phyloP scores from a whole-genome alignment of 768 basidiomycete species.

The Leccinum olivaceopallidum region DNA sequence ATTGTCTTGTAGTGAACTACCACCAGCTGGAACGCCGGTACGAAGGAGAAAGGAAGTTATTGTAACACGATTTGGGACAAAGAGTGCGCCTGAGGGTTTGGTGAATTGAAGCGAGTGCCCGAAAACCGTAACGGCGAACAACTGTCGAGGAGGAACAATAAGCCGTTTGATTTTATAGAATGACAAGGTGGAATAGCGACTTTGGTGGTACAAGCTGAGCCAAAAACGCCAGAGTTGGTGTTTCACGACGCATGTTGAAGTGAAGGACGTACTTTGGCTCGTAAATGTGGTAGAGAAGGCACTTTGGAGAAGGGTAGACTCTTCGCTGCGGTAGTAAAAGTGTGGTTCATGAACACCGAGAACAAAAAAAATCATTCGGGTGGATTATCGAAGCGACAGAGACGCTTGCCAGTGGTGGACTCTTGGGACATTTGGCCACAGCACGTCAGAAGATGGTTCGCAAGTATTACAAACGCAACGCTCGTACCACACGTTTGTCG shows the following conservation, averaged over 20 bases:
- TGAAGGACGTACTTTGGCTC: conserved; percentile 4
- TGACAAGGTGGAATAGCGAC: conserved; percentile 7
- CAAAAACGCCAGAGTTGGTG: background rate
- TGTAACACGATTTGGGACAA: background rate
- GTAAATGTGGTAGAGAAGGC: background rate
- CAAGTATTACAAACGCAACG: conserved; percentile 13
- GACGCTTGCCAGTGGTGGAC: background rate
- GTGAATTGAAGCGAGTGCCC: background rate
- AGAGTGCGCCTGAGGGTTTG: conserved; percentile 6
- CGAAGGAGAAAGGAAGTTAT: background rate
- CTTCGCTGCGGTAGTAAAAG: background rate
- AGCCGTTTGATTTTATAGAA: conserved; percentile 1
- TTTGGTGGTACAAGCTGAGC: conserved; percentile 3
- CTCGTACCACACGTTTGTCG: conserved; percentile 19
- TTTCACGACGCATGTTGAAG: conserved; percentile 7
- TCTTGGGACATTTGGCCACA: conserved; percentile 2
- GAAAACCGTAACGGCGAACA: background rate
- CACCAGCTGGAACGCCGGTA: background rate
- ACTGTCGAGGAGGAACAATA: background rate
- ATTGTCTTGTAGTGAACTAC: conserved; percentile 1
- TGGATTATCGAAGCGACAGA: background rate
- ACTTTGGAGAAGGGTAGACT: conserved; percentile 1
- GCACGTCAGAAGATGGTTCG: conserved; percentile 11
- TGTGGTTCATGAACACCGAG: conserved; percentile 2
- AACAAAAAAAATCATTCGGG: conserved; percentile 4